Evolutionary conservation across 306 rosid genomes (phyloP).

Genomic region (Trifolium subterraneum): DNA sequence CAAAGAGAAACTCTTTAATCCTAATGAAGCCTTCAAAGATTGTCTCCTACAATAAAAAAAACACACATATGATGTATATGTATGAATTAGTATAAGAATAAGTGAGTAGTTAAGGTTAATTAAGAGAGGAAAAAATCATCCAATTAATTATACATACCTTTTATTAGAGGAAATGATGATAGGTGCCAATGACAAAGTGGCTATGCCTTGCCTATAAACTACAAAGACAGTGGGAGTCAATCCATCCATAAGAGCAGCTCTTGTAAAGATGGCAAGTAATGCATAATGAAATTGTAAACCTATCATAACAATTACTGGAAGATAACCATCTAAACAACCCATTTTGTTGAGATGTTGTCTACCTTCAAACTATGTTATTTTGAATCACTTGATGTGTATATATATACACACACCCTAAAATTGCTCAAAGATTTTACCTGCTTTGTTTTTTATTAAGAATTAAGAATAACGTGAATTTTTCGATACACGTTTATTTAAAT

Average conservation of each 20-base stretch:
- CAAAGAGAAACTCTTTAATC: slow-evolving; percentile 56
- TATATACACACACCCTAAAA: too few species aligned
- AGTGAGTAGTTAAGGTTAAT: background rate
- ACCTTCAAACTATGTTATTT: background rate
- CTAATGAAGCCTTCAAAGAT: slow-evolving; percentile 45
- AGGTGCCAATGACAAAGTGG: slow-evolving; percentile 64
- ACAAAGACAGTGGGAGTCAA: slow-evolving; percentile 69
- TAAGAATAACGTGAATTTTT: too few species aligned
- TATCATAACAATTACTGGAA: slow-evolving; percentile 60
- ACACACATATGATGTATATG: background rate
- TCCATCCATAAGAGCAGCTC: slow-evolving; percentile 71
- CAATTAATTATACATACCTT: background rate
- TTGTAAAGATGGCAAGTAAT: slow-evolving; percentile 60
- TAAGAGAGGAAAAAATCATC: background rate
- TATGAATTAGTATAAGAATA: background rate
- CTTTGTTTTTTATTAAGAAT: too few species aligned
- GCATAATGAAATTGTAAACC: slow-evolving; percentile 62
- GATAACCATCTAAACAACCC: slow-evolving; percentile 49
- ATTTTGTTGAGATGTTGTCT: slow-evolving; percentile 23
- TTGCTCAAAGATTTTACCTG: too few species aligned
- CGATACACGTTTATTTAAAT: too few species aligned
- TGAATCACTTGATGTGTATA: background rate
- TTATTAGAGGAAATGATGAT: slow-evolving; percentile 44
- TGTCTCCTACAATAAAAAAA: slow-evolving; percentile 47
- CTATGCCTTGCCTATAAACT: slow-evolving; percentile 69